A percentile compares a stretch with the other conserved stretches of the same genome.
phyloP scores from a whole-genome alignment of 306 rosid species.

The Fragaria nilgerrensis region DNA sequence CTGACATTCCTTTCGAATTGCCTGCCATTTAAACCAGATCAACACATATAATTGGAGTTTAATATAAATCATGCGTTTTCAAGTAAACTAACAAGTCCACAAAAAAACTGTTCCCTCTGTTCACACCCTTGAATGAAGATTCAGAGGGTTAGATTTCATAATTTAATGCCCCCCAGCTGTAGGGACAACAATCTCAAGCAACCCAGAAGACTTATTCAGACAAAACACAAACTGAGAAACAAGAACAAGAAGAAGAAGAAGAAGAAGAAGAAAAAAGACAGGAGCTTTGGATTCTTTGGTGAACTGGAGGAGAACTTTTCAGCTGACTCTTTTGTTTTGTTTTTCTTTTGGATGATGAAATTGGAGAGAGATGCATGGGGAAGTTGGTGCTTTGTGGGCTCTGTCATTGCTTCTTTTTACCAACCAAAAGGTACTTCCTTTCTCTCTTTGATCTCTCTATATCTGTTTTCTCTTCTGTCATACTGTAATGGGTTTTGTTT shows the following conservation, averaged over 20 bases:
- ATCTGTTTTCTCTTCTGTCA: background rate
- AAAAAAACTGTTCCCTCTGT: conserved; percentile 27
- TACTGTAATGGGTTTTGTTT: conserved; percentile 33
- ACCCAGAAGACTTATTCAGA: conserved; percentile 9
- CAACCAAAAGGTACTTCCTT: conserved; percentile 52
- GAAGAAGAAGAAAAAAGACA: conserved; percentile 10
- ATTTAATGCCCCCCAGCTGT: conserved; percentile 42
- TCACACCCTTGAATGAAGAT: conserved; percentile 32
- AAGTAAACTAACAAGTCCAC: background rate
- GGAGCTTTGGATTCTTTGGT: conserved; percentile 74
- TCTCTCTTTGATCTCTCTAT: conserved; percentile 22
- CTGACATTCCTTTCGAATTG: conserved; percentile 18
- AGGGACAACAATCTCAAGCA: conserved; percentile 22
- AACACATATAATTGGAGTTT: background rate
- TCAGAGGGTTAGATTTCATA: conserved; percentile 36
- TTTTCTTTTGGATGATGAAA: conserved; percentile 28
- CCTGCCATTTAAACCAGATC: background rate
- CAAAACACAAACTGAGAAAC: background rate
- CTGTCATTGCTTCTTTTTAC: conserved; percentile 39
- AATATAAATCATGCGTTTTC: background rate
- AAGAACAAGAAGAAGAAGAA: conserved; percentile 8
- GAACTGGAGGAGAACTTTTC: conserved; percentile 35
- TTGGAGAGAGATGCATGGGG: conserved; percentile 41
- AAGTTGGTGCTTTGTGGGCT: conserved; percentile 73
- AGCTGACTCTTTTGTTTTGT: conserved; percentile 17